These are phyloP conservation scores for Talaromyces sp. DNA, from an alignment of 2,329 filamentous ascomycete species.

Conservation along the genomic window DNA sequence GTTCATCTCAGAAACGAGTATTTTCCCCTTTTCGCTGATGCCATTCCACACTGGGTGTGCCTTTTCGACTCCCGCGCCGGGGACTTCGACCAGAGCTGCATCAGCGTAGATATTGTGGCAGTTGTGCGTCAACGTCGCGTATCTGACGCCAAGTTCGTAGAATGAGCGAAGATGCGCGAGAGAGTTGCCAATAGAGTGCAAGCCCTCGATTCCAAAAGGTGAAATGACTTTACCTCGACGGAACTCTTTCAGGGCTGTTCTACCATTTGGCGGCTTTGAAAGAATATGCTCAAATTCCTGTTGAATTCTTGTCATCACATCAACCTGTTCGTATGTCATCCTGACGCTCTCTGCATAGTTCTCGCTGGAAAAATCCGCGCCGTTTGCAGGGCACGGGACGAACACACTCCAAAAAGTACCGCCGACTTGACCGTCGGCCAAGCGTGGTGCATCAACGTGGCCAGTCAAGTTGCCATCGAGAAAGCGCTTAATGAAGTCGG, in stretches of 20 bases:
- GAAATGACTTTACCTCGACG: constrained; percentile 65
- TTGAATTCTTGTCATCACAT: constrained; percentile 35
- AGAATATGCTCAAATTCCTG: constrained; percentile 47
- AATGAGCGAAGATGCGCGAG: constrained; percentile 66
- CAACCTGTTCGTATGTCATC: constrained; percentile 36
- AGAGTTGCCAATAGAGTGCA: constrained; percentile 89
- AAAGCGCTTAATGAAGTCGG: constrained; percentile 72
- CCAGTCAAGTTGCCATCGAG: constrained; percentile 63
- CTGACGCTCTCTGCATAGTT: constrained; percentile 60
- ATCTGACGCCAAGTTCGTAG: constrained; percentile 75
- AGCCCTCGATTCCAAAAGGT: constrained; percentile 76
- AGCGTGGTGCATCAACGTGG: constrained; percentile 77
- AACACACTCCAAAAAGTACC: constrained; percentile 95
- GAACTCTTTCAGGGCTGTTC: constrained; percentile 61
- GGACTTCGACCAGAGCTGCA: constrained; percentile 60
- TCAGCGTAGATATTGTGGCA: constrained; percentile 90
- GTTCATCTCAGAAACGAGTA: constrained; percentile 84
- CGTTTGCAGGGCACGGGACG: constrained; percentile 70
- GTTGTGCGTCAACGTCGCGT: constrained; percentile 87
- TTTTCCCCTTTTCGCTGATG: constrained; percentile 66
- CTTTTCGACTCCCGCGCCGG: constrained; percentile 38
- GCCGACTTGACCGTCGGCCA: constrained; percentile 63
- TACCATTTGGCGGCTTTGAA: constrained; percentile 55
- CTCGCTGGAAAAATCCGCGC: constrained; percentile 68
- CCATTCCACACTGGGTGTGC: constrained; percentile 52